Evolutionary conservation across 345 rosid species (phyloP).

Genomic region (Pistacia vera): DNA sequence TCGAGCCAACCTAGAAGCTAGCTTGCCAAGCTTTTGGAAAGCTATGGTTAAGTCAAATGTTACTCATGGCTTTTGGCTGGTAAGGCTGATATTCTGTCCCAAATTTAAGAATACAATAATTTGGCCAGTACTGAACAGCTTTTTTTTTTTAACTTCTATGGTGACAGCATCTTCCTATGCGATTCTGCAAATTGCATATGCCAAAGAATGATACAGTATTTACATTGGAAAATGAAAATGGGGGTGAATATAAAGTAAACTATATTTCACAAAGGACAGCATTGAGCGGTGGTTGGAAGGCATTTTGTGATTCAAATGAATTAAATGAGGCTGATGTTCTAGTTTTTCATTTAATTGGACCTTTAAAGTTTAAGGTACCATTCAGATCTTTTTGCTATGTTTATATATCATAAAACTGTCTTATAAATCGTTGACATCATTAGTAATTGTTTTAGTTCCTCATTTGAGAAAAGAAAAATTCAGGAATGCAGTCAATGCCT

Average conservation of each 20-base stretch:
- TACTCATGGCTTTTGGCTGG: slow-evolving; percentile 52
- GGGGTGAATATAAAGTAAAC: slow-evolving; percentile 36
- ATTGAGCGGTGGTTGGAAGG: slow-evolving; percentile 58
- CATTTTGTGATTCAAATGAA: slow-evolving; percentile 35
- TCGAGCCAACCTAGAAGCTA: slow-evolving; percentile 28
- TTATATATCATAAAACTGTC: not conserved
- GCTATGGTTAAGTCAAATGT: slow-evolving; percentile 46
- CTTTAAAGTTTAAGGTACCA: slow-evolving; percentile 45
- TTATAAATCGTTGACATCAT: not conserved
- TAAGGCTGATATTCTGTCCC: slow-evolving; percentile 19
- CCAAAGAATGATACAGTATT: slow-evolving; percentile 39
- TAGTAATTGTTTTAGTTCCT: not conserved
- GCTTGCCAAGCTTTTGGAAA: slow-evolving; percentile 47
- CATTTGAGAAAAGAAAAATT: not conserved
- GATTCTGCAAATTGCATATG: slow-evolving; percentile 48
- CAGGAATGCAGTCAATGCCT: not conserved
- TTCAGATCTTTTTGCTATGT: not conserved
- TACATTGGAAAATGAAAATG: slow-evolving; percentile 36
- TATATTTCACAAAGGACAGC: slow-evolving; percentile 49
- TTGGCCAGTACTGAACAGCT: not conserved
- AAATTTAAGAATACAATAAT: slow-evolving; percentile 13
- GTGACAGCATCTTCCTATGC: slow-evolving; percentile 51
- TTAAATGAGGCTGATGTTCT: slow-evolving; percentile 48
- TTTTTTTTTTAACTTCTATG: slow-evolving; percentile 13
- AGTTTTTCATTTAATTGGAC: slow-evolving; percentile 42